These are phyloP conservation scores for Penicillium mononematosum DNA, from an alignment of 495 filamentous ascomycete genomes.

Conservation along the genomic window DNA sequence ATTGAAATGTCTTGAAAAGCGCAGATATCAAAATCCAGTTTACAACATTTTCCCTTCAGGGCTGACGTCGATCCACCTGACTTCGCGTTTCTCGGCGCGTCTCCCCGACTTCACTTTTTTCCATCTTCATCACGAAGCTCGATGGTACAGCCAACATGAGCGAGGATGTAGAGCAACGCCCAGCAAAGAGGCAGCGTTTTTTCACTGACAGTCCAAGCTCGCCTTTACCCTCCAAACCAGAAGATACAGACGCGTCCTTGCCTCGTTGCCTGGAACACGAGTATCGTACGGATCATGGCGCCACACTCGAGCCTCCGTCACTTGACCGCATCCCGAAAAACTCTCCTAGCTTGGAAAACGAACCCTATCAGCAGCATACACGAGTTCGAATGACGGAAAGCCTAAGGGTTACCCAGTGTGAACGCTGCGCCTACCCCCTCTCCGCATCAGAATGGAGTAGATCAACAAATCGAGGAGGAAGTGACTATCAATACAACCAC, in stretches of 20 bases:
- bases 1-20: background rate
- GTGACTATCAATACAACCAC: background rate
- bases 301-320: background rate
- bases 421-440: background rate
- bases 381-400: background rate
- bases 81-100: conserved; percentile 44
- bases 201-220: conserved; percentile 55
- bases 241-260: conserved; percentile 26
- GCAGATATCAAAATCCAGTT: background rate
- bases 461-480: background rate
- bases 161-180: conserved; percentile 46
- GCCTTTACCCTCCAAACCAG: conserved; percentile 6
- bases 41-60: background rate
- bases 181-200: conserved; percentile 78
- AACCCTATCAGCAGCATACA: background rate
- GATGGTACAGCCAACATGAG: conserved; percentile 26
- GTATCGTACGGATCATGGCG: background rate
- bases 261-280: conserved; percentile 8
- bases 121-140: background rate
- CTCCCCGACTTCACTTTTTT: conserved; percentile 14
- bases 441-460: background rate
- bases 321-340: background rate
- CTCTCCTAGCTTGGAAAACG: background rate
- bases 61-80: conserved; percentile 38
- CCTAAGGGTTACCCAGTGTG: background rate